These are phyloP conservation scores for Malassezia cuniculi DNA, from an alignment of 1,284 basidiomycete species.

Conservation along the genomic window DNA sequence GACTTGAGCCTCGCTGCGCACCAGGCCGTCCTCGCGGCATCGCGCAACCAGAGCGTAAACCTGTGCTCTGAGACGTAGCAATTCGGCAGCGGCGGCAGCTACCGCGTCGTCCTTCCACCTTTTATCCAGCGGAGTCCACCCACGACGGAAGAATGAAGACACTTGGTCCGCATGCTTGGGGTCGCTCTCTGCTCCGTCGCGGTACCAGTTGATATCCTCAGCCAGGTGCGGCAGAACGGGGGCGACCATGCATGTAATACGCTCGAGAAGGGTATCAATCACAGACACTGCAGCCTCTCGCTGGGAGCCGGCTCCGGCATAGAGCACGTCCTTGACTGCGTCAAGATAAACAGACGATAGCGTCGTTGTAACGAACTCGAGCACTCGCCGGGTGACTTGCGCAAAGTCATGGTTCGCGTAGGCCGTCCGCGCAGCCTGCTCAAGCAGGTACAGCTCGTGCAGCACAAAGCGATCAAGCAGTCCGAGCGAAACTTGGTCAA, in stretches of 20 bases:
- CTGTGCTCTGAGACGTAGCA: conserved; percentile 6
- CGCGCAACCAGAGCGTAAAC: conserved; percentile 5
- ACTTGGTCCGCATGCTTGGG: conserved; percentile 13
- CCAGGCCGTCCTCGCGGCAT: not conserved
- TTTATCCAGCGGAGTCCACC: conserved; percentile 20
- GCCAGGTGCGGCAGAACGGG: conserved; percentile 82
- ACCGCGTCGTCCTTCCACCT: conserved; percentile 8
- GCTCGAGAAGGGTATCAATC: conserved; percentile 59
- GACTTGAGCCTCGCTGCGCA: conserved; percentile 5
- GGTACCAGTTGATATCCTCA: conserved; percentile 66
- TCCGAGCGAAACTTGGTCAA: conserved; percentile 29
- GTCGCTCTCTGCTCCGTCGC: conserved; percentile 21
- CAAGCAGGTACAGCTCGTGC: conserved; percentile 64
- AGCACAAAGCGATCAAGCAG: conserved; percentile 57
- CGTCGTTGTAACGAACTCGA: conserved; percentile 47
- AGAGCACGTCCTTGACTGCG: conserved; percentile 77
- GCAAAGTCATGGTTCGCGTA: conserved; percentile 72
- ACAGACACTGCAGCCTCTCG: conserved; percentile 61
- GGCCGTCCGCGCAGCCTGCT: conserved; percentile 55
- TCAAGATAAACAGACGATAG: conserved; percentile 68
- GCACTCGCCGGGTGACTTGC: conserved; percentile 49
- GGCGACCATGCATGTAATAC: conserved; percentile 62
- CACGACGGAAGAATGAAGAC: conserved; percentile 25
- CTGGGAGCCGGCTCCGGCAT: conserved; percentile 51
- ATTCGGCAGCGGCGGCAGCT: not conserved